These are phyloP conservation scores for Neltuma alba DNA, from an alignment of 306 rosid species.

Conservation along the genomic window DNA sequence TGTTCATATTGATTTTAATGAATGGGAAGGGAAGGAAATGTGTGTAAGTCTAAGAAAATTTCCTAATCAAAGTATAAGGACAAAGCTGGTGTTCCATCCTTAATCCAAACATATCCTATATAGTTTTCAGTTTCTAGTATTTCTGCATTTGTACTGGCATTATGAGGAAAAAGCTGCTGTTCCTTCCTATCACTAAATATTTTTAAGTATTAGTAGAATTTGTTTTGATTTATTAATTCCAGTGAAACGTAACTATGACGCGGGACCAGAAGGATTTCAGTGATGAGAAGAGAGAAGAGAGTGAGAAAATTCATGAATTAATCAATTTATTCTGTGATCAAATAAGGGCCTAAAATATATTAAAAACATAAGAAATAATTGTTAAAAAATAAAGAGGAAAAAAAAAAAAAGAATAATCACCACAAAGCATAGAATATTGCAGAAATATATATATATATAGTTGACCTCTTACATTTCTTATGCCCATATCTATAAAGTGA, in stretches of 20 bases:
- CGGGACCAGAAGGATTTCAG: background rate
- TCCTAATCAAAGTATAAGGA: background rate
- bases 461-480: background rate
- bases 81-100: no score
- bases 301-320: background rate
- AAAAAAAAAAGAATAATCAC: background rate
- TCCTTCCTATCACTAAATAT: background rate
- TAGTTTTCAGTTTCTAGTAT: constrained; percentile 1
- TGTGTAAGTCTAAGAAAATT: background rate
- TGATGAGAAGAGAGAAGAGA: background rate
- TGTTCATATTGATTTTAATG: background rate
- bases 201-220: background rate
- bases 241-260: background rate
- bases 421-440: background rate
- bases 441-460: background rate
- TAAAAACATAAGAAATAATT: background rate
- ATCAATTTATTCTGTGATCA: background rate
- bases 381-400: background rate
- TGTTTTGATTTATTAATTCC: background rate
- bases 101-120: background rate
- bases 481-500: background rate
- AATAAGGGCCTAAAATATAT: background rate
- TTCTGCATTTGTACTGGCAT: constrained; percentile 11
- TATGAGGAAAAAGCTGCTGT: background rate
- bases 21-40: background rate